A percentile compares a stretch with the other conserved stretches of the same genome.
Evolutionary conservation across 108 stramenopile genomes (phyloP).

Genomic region (Cyclotella atomus): DNA sequence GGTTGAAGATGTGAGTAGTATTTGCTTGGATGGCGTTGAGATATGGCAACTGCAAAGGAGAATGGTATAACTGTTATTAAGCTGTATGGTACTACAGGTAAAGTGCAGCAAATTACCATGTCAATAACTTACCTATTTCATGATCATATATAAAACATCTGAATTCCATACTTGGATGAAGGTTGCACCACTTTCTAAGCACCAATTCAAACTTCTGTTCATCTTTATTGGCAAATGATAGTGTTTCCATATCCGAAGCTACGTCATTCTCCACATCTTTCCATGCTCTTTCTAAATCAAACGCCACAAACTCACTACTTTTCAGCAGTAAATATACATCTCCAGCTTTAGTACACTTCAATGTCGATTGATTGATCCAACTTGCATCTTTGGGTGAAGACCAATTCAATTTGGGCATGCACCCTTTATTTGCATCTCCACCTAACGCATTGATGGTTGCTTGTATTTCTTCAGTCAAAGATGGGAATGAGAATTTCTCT

Average conservation of each 20-base stretch:
- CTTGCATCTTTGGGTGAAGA: constrained; percentile 88
- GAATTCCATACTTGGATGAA: constrained; percentile 94
- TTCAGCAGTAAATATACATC: constrained; percentile 95
- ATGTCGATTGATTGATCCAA: constrained; percentile 92
- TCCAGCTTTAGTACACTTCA: constrained; percentile 84
- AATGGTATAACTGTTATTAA: no score
- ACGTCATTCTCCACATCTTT: constrained; percentile 32
- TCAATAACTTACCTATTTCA: constrained; percentile 38
- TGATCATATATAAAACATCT: constrained; percentile 87
- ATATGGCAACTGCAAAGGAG: constrained; percentile 55
- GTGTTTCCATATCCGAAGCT: neutral
- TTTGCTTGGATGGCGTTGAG: constrained; percentile 77
- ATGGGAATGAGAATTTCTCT: constrained; percentile 36
- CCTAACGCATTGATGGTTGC: constrained; percentile 27
- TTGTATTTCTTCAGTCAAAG: constrained; percentile 43
- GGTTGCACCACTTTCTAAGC: constrained; percentile 93
- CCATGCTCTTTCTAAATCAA: constrained; percentile 88
- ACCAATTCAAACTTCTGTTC: constrained; percentile 61
- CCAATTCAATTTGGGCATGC: constrained; percentile 93
- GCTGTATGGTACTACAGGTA: no score
- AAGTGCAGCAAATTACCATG: neutral
- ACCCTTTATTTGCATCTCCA: constrained; percentile 52
- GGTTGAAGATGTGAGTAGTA: constrained; percentile 68
- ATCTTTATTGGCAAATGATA: neutral
- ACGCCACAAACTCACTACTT: constrained; percentile 86